Percentiles rank a stretch among this genome's conserved stretches.
Conservation (phyloP, 805 yeast genomes). For the Lachancea nothofagi region DNA sequence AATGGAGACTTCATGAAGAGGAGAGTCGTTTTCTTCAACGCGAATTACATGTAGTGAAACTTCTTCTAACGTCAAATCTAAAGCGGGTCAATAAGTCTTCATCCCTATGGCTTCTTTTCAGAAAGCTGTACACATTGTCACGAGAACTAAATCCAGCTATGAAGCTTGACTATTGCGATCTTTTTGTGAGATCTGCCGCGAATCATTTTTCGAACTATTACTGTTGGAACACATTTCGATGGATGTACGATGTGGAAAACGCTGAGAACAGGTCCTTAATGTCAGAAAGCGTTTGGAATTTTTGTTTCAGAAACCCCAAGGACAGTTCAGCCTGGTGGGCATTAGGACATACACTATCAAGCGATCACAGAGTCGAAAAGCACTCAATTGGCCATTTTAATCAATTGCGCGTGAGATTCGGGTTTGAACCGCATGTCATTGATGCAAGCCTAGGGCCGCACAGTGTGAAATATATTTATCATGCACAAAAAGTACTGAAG, state of each 20-base stretch:
- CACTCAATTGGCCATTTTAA: not conserved
- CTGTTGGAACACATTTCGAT: slow-evolving; percentile 36
- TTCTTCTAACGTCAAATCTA: slow-evolving; percentile 31
- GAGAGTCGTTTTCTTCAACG: slow-evolving; percentile 11
- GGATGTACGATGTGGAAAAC: slow-evolving; percentile 26
- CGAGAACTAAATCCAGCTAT: not conserved
- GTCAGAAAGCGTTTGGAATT: slow-evolving; percentile 16
- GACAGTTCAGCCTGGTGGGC: slow-evolving; percentile 38
- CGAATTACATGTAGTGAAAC: slow-evolving; percentile 19
- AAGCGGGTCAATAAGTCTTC: slow-evolving; percentile 37
- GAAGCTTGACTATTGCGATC: slow-evolving; percentile 12
- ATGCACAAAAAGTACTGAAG: not conserved
- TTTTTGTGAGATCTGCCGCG: slow-evolving; percentile 27
- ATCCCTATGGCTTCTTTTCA: slow-evolving; percentile 34
- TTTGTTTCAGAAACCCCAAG: slow-evolving; percentile 23
- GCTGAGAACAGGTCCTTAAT: slow-evolving; percentile 11
- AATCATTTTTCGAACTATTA: slow-evolving; percentile 37
- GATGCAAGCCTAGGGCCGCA: too few species aligned
- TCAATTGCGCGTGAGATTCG: not conserved
- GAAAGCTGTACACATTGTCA: slow-evolving; percentile 24
- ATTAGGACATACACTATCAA: slow-evolving; percentile 10
- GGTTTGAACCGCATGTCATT: not conserved
- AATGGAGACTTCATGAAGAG: not conserved
- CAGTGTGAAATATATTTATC: slow-evolving; percentile 6
- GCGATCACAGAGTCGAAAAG: not conserved